Conservation (phyloP, 495 filamentous ascomycete genomes). For the Neurospora sp. region DNA sequence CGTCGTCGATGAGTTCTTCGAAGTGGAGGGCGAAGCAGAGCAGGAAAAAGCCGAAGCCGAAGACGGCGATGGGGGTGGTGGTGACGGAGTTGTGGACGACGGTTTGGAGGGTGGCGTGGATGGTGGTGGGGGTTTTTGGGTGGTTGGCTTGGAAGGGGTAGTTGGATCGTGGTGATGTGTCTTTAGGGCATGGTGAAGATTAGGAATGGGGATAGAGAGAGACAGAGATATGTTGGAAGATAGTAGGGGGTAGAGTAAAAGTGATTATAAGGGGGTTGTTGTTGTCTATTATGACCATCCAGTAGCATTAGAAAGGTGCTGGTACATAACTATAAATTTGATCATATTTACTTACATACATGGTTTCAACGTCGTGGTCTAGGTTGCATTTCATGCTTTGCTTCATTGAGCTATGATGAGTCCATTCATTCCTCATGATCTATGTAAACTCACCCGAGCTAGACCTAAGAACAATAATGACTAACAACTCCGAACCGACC, state of each 20-base stretch:
- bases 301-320: background rate
- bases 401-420: background rate
- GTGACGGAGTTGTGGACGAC: slow-evolving; percentile 36
- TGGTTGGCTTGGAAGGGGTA: slow-evolving; percentile 32
- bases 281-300: background rate
- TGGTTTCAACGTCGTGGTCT: background rate
- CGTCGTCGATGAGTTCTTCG: background rate
- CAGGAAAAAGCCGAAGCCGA: slow-evolving; percentile 2
- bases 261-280: background rate
- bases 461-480: background rate
- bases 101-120: slow-evolving; percentile 34
- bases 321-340: background rate
- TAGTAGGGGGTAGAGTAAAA: background rate
- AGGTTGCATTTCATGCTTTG: background rate
- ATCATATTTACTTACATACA: background rate
- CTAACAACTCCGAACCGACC: background rate
- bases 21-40: slow-evolving; percentile 21
- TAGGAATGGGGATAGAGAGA: background rate
- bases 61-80: slow-evolving; percentile 18
- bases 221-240: too few relatives aligned
- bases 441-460: background rate
- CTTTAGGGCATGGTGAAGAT: too few relatives aligned
- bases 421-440: background rate
- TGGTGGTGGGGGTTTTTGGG: slow-evolving; percentile 31
- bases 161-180: too few relatives aligned